Conservation (phyloP, 108 stramenopile genomes). For the Discostella stelligeroides region DNA sequence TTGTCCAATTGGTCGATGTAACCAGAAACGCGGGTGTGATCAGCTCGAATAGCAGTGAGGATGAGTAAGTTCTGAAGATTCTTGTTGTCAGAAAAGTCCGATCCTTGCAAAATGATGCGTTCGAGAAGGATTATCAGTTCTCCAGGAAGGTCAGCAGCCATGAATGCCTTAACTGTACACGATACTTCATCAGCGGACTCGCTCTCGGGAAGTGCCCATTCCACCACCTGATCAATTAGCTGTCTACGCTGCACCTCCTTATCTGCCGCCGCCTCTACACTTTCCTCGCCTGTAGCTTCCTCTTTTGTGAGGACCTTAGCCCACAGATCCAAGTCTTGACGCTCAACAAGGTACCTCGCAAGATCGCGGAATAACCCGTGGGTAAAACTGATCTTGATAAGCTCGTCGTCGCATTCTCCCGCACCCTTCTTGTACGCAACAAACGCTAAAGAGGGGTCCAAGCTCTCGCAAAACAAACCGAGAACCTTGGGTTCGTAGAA, state of each 20-base stretch:
- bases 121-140: slow-evolving; percentile 99
- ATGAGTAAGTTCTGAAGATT: slow-evolving; percentile 99
- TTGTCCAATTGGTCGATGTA: slow-evolving; percentile 99
- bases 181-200: slow-evolving; percentile 98
- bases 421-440: slow-evolving; percentile 98
- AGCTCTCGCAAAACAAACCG: slow-evolving; percentile 98
- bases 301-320: slow-evolving; percentile 91
- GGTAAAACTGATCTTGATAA: slow-evolving; percentile 94
- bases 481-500: slow-evolving; percentile 99
- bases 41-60: slow-evolving; percentile 98
- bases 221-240: slow-evolving; percentile 99
- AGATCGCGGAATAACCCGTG: slow-evolving; percentile 99
- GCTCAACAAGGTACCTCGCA: slow-evolving; percentile 98
- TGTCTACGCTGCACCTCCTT: slow-evolving; percentile 86
- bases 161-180: slow-evolving; percentile 99
- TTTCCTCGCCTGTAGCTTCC: slow-evolving; percentile 67
- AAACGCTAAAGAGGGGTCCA: slow-evolving; percentile 99
- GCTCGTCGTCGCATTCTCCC: slow-evolving; percentile 98
- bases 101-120: slow-evolving; percentile 98
- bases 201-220: slow-evolving; percentile 99
- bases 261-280: slow-evolving; percentile 43
- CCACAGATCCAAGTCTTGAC: slow-evolving; percentile 98
- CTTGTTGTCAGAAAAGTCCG: slow-evolving; percentile 99
- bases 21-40: slow-evolving; percentile 92
- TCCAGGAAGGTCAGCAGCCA: slow-evolving; percentile 98